phyloP scores from a whole-genome alignment of 2,329 filamentous ascomycete genomes.

The Epichloe uncinata region DNA sequence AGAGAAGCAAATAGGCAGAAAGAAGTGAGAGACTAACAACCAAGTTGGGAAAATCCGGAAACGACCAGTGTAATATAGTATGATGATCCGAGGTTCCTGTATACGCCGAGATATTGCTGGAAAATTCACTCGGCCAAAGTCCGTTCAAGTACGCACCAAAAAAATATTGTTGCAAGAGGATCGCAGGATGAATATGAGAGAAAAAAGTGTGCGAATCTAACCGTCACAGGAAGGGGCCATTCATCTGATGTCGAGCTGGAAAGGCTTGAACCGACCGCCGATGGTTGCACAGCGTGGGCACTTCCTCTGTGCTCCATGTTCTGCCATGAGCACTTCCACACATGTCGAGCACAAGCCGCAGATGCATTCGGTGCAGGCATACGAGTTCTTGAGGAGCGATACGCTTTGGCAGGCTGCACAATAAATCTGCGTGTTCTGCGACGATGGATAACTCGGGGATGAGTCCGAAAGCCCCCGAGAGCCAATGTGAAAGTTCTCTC shows the following conservation, averaged over 20 bases:
- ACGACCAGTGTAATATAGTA: background rate
- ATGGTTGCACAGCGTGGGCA: slow-evolving; percentile 71
- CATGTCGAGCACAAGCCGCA: slow-evolving; percentile 84
- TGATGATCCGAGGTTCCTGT: background rate
- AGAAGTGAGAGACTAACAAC: background rate
- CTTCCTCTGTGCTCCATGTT: slow-evolving; percentile 61
- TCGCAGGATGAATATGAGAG: background rate
- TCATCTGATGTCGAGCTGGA: slow-evolving; percentile 58
- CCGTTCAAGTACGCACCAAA: background rate
- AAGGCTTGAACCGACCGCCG: slow-evolving; percentile 70
- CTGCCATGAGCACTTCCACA: slow-evolving; percentile 65
- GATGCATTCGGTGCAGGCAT: slow-evolving; percentile 92
- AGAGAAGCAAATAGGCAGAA: background rate
- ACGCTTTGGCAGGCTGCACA: slow-evolving; percentile 76
- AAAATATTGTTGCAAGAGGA: background rate
- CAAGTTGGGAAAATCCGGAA: background rate
- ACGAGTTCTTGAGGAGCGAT: slow-evolving; percentile 68
- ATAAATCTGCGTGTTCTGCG: slow-evolving; percentile 75
- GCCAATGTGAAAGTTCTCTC: slow-evolving; percentile 59
- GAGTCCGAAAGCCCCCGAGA: slow-evolving; percentile 51
- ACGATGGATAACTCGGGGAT: slow-evolving; percentile 59
- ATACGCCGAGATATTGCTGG: background rate
- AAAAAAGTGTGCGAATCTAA: background rate
- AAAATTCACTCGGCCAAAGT: background rate
- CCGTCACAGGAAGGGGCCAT: slow-evolving; percentile 2